phyloP scores from a whole-genome alignment of 164 flowering plant species.

The Magnolia sinica region DNA sequence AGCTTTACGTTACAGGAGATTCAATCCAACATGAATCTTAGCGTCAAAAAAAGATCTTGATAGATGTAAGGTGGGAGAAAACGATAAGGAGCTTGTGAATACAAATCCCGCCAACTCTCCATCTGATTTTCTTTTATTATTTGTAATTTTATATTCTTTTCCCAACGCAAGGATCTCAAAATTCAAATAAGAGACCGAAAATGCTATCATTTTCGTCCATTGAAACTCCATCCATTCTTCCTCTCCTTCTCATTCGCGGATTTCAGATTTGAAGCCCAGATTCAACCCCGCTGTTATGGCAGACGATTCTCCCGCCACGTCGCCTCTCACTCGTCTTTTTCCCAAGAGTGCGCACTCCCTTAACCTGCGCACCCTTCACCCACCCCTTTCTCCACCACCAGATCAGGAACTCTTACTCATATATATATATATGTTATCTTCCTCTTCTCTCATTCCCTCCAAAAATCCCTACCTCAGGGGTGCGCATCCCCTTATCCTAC shows the following conservation, averaged over 20 bases:
- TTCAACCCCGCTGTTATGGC: not conserved
- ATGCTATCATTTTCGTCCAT: constrained; percentile 39
- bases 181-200: not conserved
- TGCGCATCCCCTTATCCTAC: not conserved
- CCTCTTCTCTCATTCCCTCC: not conserved
- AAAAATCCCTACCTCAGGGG: not conserved
- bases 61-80: constrained; percentile 34
- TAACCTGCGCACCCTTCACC: constrained; percentile 17
- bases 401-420: too few species aligned
- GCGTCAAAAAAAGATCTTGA: too few species aligned
- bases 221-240: constrained; percentile 40
- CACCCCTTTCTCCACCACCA: constrained; percentile 24
- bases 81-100: constrained; percentile 55
- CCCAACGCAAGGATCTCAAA: not conserved
- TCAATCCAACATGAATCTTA: too few species aligned
- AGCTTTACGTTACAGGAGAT: too few species aligned
- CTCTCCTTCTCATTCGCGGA: constrained; percentile 39
- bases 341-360: not conserved
- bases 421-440: not conserved
- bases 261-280: constrained; percentile 10
- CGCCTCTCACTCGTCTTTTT: not conserved
- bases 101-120: constrained; percentile 24
- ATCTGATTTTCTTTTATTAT: not conserved
- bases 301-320: constrained; percentile 11
- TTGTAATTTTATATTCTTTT: not conserved